Percentiles rank a stretch among this genome's conserved stretches.
Conservation (phyloP, 2,329 filamentous ascomycete species). For the Helotiales sp. region DNA sequence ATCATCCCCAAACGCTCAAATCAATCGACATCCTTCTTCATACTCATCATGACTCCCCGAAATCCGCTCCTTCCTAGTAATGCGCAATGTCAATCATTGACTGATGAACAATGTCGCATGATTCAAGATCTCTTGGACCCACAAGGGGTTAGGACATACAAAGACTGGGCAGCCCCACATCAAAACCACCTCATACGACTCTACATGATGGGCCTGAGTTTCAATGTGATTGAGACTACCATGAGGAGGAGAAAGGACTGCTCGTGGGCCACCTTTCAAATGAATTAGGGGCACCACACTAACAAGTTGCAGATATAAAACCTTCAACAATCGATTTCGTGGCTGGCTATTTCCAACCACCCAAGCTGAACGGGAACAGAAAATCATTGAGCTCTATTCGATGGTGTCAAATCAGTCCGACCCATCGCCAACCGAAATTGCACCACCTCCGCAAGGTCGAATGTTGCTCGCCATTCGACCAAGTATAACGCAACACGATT, state of each 20-base stretch:
- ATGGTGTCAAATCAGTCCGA: constrained; percentile 23
- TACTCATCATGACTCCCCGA: constrained; percentile 9
- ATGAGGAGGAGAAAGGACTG: constrained; percentile 36
- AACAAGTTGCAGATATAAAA: constrained; percentile 33
- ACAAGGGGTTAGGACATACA: constrained; percentile 27
- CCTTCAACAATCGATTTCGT: constrained; percentile 36
- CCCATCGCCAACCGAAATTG: not conserved
- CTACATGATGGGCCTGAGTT: constrained; percentile 39
- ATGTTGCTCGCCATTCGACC: constrained; percentile 14
- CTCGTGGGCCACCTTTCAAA: constrained; percentile 30
- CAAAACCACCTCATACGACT: constrained; percentile 37
- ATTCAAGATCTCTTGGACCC: constrained; percentile 35
- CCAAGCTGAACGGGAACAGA: constrained; percentile 31
- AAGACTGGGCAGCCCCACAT: constrained; percentile 34
- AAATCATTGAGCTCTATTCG: constrained; percentile 32
- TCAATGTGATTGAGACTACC: constrained; percentile 34
- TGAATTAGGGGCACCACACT: too few relatives aligned
- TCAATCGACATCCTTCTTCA: not conserved
- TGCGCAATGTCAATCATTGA: constrained; percentile 36
- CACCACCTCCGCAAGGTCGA: constrained; percentile 3
- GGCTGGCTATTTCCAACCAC: constrained; percentile 36
- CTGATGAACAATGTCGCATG: constrained; percentile 35
- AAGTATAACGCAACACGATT: not conserved
- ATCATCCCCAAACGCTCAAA: not conserved
- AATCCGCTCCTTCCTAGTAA: constrained; percentile 29